Percentiles rank a stretch among this genome's conserved stretches.
Conservation (phyloP, 768 basidiomycete species). For the Agrocybe praecox region DNA sequence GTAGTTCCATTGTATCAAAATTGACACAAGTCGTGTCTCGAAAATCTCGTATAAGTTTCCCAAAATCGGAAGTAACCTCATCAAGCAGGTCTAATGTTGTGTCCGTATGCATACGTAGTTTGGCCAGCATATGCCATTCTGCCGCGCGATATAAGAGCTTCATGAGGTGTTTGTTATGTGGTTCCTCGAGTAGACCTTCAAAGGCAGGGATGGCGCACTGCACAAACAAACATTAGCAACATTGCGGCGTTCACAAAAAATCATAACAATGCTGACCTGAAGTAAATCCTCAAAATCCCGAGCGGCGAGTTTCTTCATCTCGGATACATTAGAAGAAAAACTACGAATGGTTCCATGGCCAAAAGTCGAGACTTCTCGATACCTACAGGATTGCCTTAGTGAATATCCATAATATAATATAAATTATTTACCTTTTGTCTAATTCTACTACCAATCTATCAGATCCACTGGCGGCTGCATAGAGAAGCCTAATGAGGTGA, state of each 20-base stretch:
- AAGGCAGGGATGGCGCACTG: slow-evolving; percentile 36
- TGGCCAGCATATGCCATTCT: slow-evolving; percentile 35
- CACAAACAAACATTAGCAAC: neutral
- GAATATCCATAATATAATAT: neutral
- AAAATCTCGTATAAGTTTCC: slow-evolving; percentile 33
- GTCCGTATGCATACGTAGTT: slow-evolving; percentile 33
- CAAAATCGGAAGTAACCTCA: slow-evolving; percentile 25
- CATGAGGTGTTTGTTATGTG: slow-evolving; percentile 17
- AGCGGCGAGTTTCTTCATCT: slow-evolving; percentile 36
- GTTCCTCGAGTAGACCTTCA: slow-evolving; percentile 34
- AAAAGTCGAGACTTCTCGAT: slow-evolving; percentile 27
- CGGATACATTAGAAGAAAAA: slow-evolving; percentile 34
- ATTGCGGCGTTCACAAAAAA: neutral
- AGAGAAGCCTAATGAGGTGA: slow-evolving; percentile 39
- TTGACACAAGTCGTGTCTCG: slow-evolving; percentile 20
- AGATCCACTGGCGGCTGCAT: slow-evolving; percentile 21
- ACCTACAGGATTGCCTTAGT: slow-evolving; percentile 19
- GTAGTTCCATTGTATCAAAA: slow-evolving; percentile 37
- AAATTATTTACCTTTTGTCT: slow-evolving; percentile 27
- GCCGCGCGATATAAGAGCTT: slow-evolving; percentile 28
- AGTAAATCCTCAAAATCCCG: slow-evolving; percentile 45
- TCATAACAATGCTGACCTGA: slow-evolving; percentile 28
- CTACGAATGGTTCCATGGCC: slow-evolving; percentile 33
- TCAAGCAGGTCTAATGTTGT: slow-evolving; percentile 25
- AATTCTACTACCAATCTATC: slow-evolving; percentile 26